phyloP scores from a whole-genome alignment of 495 filamentous ascomycete species.

The Talaromyces liani region DNA sequence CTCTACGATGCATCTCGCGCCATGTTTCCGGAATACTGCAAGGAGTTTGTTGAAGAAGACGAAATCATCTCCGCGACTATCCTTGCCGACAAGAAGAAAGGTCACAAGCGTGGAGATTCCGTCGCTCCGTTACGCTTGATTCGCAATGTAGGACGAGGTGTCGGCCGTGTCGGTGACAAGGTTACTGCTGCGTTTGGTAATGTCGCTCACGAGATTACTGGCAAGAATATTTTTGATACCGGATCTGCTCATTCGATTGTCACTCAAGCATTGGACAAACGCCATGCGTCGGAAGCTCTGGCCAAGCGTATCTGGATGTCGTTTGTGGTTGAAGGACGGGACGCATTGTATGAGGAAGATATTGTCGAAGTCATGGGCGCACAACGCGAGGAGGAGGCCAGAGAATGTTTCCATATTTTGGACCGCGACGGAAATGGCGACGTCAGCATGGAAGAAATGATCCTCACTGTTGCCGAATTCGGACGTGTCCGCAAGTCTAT shows the following conservation, averaged over 20 bases:
- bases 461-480: constrained; percentile 75
- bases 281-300: constrained; percentile 74
- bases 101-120: constrained; percentile 45
- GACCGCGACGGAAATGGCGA: constrained; percentile 90
- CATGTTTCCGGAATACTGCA: constrained; percentile 86
- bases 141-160: constrained; percentile 52
- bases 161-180: constrained; percentile 82
- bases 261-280: constrained; percentile 78
- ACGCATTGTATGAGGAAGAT: constrained; percentile 72
- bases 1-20: constrained; percentile 84
- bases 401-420: constrained; percentile 71
- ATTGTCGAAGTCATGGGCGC: constrained; percentile 79
- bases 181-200: constrained; percentile 89
- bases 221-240: constrained; percentile 89
- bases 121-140: constrained; percentile 72
- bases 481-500: constrained; percentile 79
- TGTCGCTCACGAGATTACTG: constrained; percentile 86
- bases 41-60: constrained; percentile 86
- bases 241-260: constrained; percentile 83
- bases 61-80: constrained; percentile 80
- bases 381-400: constrained; percentile 61
- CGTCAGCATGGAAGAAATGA: constrained; percentile 91
- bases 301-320: constrained; percentile 96
- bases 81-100: constrained; percentile 31
- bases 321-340: constrained; percentile 84